Base-by-base conservation (phyloP, 768 basidiomycete species). In the Russula vinacea region DNA sequence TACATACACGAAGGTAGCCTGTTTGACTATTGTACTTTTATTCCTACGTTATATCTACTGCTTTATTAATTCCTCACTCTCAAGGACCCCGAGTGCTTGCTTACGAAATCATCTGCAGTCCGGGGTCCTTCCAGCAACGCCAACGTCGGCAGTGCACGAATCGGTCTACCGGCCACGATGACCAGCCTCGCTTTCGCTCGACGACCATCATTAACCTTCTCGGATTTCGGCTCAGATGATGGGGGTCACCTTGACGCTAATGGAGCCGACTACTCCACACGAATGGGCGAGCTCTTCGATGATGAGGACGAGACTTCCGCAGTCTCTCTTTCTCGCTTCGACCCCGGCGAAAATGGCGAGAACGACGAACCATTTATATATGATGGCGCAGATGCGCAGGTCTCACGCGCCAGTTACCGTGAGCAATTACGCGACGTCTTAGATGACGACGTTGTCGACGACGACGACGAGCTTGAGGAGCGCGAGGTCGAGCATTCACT, bases 351-450 rank as follows among this genome's bases (percentile, higher is more conserved):
- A 5, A 72, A 70, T 26, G 75, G 73, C 19, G 78, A 78, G 4
- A 79, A 82, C 5, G 79, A 78, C 0, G 84, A 82, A 35, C 84
- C 76, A 0, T 94, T 94, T 68, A 65, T 92, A 33, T 94, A 93
- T 71, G 79, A 80, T 33, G 92, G 90, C 33, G 76, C 84, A 24
- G 90, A 94, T 69, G 82, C 85, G 40, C 75, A 76, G 16, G 69
- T 75, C 49, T 73, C 78, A 0, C 74, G 79, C 17, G 76, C 78
- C 42, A 82, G 80, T 57, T 94, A 94, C 72, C 77, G 76, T 13
- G 83, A 87, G 63, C 87, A 84, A 68, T 75, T 94, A 56, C 80
- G 84, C 51, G 89, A 91, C 56, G 85, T 89, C 26, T 79, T 94
- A 42, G 90, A 85, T 19, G 77, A 80, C 37, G 88, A 89, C 13